These are phyloP conservation scores for Exophiala mesophila DNA, from an alignment of 2,329 filamentous ascomycete species.

Conservation along the genomic window DNA sequence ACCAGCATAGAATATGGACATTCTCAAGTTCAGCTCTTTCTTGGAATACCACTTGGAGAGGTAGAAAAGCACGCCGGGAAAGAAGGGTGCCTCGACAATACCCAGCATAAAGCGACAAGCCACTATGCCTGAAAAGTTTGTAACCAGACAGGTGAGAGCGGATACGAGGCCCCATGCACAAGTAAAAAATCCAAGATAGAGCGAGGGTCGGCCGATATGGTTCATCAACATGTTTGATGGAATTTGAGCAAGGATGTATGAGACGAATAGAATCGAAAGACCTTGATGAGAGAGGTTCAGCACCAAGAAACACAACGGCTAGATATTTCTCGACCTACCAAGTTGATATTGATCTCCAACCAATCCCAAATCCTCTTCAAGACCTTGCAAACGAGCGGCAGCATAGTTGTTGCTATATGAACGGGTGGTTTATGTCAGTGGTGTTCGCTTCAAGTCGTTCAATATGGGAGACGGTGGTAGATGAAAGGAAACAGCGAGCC, in stretches of 20 bases:
- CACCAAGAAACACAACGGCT: too few species aligned
- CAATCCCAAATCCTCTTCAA: constrained; percentile 36
- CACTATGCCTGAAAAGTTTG: constrained; percentile 37
- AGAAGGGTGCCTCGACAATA: constrained; percentile 43
- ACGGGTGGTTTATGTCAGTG: too few species aligned
- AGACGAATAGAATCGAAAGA: constrained; percentile 42
- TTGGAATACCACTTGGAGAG: constrained; percentile 51
- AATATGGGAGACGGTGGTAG: too few species aligned
- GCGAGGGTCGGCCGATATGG: constrained; percentile 31
- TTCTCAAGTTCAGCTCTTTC: constrained; percentile 43
- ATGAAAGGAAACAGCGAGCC: too few species aligned
- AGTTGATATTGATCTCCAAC: constrained; percentile 33
- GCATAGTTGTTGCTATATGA: constrained; percentile 47
- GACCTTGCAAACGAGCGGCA: constrained; percentile 41
- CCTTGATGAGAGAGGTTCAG: too few species aligned
- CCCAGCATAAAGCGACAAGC: constrained; percentile 43
- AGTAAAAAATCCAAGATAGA: constrained; percentile 43
- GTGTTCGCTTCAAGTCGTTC: constrained; percentile 1
- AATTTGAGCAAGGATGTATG: constrained; percentile 37
- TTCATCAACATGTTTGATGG: constrained; percentile 45
- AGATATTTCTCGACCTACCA: constrained; percentile 3
- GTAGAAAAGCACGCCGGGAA: constrained; percentile 44
- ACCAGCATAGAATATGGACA: constrained; percentile 46
- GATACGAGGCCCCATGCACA: constrained; percentile 45
- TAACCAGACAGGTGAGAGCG: constrained; percentile 40